Conservation (phyloP, 495 filamentous ascomycete species). For the Trichoderma gamsii region DNA sequence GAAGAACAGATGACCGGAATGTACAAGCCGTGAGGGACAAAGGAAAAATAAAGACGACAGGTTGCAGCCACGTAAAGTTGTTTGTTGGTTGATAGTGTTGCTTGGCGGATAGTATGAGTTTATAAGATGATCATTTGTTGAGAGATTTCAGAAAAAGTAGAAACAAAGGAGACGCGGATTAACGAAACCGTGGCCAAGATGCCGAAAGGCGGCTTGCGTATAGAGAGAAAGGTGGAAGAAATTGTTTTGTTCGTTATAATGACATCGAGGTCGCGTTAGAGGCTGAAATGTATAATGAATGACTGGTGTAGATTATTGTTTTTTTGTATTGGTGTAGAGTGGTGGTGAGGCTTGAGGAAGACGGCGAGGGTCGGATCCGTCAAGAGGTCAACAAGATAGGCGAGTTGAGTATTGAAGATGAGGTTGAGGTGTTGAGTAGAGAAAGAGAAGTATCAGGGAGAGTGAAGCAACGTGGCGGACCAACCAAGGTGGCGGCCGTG, state of each 20-base stretch:
- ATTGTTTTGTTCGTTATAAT: conserved; percentile 58
- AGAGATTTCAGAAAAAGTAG: not conserved
- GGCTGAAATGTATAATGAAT: conserved; percentile 36
- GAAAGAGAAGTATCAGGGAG: not conserved
- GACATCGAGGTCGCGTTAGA: conserved; percentile 55
- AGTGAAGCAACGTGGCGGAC: conserved; percentile 10
- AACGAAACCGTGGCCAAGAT: conserved; percentile 10
- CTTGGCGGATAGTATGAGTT: not conserved
- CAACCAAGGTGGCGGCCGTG: not conserved
- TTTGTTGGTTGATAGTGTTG: not conserved
- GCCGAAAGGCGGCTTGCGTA: conserved; percentile 6
- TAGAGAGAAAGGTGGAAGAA: conserved; percentile 8
- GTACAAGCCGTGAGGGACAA: conserved; percentile 1
- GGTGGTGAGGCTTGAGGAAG: conserved; percentile 13
- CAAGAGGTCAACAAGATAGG: not conserved
- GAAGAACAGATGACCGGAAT: not conserved
- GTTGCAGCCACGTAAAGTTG: conserved; percentile 3
- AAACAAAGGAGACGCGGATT: conserved; percentile 7
- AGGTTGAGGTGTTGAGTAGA: not conserved
- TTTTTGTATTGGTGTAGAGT: conserved; percentile 19
- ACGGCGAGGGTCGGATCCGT: conserved; percentile 11
- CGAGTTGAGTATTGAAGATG: not conserved
- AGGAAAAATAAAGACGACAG: not conserved
- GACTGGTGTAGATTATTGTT: conserved; percentile 29
- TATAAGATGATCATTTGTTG: not conserved